Evolutionary conservation across 352 stramenopile species (phyloP), one percentile per base, ranked within the genome.

Genomic region (Saprolegnia parasitica): DNA sequence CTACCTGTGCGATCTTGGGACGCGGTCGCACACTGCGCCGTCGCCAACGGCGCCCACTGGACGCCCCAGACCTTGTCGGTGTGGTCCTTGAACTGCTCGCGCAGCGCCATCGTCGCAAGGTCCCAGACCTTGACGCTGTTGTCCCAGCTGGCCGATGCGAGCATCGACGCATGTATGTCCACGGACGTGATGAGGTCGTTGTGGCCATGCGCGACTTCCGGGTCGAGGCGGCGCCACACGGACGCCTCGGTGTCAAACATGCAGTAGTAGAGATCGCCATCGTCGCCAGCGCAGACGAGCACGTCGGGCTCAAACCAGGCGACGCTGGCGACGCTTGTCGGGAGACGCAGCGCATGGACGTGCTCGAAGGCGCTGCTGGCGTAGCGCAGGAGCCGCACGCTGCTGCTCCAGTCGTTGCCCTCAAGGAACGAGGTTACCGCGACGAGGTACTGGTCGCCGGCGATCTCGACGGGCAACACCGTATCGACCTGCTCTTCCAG

Each of bases 101-200:
- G 29, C 8, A 68, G 50, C 16, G 46, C 73, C 73, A 83, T 79
- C 5, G 72, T 60, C 5, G 54, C 56, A 46, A 89, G 71, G 75
- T 94, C 81, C 86, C 86, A 94, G 5, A 94, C 26, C 71, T 92
- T 92, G 57, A 92, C 83, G 5, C 75, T 90, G 52, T 83, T 71
- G 57, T 94, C 86, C 84, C 83, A 92, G 71, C 86, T 92, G 35
- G 73, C 71, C 9, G 76, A 82, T 1, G 81, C 81, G 6, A 88
- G 42, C 0, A 16, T 58, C 0, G 83, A 92, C 20, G 55, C 72
- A 11, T 74, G 81, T 24, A 89, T 74, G 10, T 76, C 80, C 23
- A 90, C 67, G 24, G 76, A 78, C 21, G 84, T 87, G 39, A 89
- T 75, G 18, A 94, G 74, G 61, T 94, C 83, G 65, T 90, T 84